These are phyloP conservation scores for Kandelia obovata DNA, from an alignment of 345 rosid species.

Conservation along the genomic window DNA sequence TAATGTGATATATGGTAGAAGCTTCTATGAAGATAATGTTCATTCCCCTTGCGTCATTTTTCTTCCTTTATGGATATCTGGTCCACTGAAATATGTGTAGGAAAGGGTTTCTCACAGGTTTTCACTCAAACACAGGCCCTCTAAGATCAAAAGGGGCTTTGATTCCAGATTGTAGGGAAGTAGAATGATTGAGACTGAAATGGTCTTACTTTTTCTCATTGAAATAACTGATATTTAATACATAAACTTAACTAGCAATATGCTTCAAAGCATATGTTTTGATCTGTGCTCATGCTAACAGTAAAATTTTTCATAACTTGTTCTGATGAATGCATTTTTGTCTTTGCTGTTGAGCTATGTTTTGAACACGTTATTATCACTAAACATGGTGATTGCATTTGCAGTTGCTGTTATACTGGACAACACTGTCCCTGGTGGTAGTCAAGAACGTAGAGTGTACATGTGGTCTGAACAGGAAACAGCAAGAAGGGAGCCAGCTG, in stretches of 20 bases:
- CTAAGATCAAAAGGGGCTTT: too few species aligned
- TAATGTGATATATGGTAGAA: background rate
- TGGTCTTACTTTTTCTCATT: too few species aligned
- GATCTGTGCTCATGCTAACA: background rate
- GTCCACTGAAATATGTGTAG: too few species aligned
- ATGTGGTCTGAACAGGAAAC: slow-evolving; percentile 79
- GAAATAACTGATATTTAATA: too few species aligned
- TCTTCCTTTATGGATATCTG: too few species aligned
- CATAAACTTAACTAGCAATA: background rate
- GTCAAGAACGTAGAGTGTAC: slow-evolving; percentile 90
- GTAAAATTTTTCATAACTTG: background rate
- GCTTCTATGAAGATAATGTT: background rate
- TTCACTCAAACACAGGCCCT: too few species aligned
- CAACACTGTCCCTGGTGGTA: slow-evolving; percentile 89
- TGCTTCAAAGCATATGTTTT: background rate
- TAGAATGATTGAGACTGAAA: too few species aligned
- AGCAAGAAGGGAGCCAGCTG: slow-evolving; percentile 80
- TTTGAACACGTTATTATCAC: slow-evolving; percentile 72
- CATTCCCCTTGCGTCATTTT: too few species aligned
- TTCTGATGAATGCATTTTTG: background rate
- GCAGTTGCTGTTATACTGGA: slow-evolving; percentile 79
- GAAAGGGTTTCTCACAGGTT: too few species aligned
- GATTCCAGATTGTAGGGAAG: too few species aligned
- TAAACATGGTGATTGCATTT: slow-evolving; percentile 86
- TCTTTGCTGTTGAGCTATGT: slow-evolving; percentile 74